These are phyloP conservation scores for Mycena pura DNA, from an alignment of 768 basidiomycete genomes.

Conservation along the genomic window DNA sequence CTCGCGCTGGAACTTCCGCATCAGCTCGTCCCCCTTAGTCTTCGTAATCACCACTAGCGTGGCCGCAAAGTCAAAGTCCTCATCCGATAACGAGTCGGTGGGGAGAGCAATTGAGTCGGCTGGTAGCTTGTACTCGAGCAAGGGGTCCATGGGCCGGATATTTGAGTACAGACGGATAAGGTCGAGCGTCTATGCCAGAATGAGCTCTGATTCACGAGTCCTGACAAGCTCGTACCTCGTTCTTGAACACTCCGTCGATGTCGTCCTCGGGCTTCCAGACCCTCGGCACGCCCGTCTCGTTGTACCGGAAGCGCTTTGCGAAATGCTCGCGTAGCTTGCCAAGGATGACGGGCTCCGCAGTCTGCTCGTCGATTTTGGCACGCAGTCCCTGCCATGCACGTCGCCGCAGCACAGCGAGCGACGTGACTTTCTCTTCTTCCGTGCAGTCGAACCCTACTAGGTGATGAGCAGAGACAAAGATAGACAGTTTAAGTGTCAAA, in stretches of 20 bases:
- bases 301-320: slow-evolving; percentile 96
- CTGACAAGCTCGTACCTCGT: slow-evolving; percentile 57
- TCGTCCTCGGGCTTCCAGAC: slow-evolving; percentile 99
- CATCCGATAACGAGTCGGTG: slow-evolving; percentile 45
- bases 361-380: slow-evolving; percentile 91
- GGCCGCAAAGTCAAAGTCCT: slow-evolving; percentile 83
- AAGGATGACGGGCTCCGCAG: slow-evolving; percentile 83
- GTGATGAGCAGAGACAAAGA: slow-evolving; percentile 1
- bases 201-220: slow-evolving; percentile 6
- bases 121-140: slow-evolving; percentile 69
- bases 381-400: slow-evolving; percentile 88
- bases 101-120: slow-evolving; percentile 50
- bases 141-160: slow-evolving; percentile 73
- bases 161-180: slow-evolving; percentile 88
- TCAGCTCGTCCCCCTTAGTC: slow-evolving; percentile 79
- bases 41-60: slow-evolving; percentile 86
- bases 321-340: slow-evolving; percentile 86
- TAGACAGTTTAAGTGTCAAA: slow-evolving; percentile 45
- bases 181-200: slow-evolving; percentile 69
- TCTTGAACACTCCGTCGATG: slow-evolving; percentile 91
- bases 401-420: slow-evolving; percentile 72
- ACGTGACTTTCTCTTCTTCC: slow-evolving; percentile 79
- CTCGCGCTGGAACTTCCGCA: slow-evolving; percentile 86
- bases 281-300: slow-evolving; percentile 90
- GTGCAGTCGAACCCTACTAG: slow-evolving; percentile 91